Evolutionary conservation across 305 asterid genomes (phyloP).

Genomic region (Fraxinus platypoda): DNA sequence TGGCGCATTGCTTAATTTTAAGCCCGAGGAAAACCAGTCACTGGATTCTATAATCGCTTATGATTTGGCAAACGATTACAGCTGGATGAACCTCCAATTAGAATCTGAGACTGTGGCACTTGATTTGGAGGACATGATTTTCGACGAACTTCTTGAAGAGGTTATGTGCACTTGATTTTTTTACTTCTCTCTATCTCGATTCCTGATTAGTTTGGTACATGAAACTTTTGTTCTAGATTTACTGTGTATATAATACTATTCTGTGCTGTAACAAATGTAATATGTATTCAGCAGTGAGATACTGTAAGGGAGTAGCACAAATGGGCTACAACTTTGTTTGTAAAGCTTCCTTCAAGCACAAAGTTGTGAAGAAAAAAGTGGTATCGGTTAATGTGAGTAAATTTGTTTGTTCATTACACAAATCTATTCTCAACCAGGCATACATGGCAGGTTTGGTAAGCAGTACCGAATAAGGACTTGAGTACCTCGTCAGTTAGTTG

Average conservation of each 20-base stretch:
- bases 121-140: slow-evolving; percentile 65
- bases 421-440: background rate
- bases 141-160: slow-evolving; percentile 61
- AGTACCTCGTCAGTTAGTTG: background rate
- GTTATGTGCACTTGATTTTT: slow-evolving; percentile 27
- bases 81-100: slow-evolving; percentile 86
- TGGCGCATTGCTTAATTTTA: slow-evolving; percentile 31
- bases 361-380: background rate
- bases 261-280: too few relatives aligned
- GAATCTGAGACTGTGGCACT: slow-evolving; percentile 60
- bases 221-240: background rate
- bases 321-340: background rate
- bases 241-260: too few relatives aligned
- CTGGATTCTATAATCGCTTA: slow-evolving; percentile 38
- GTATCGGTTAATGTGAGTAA: background rate
- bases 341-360: background rate
- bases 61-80: slow-evolving; percentile 47
- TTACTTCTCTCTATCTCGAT: background rate
- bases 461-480: background rate
- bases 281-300: background rate
- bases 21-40: slow-evolving; percentile 34
- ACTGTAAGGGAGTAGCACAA: background rate
- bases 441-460: background rate
- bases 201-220: background rate
- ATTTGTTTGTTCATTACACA: background rate